These are phyloP conservation scores for Flaveria trinervia DNA, from an alignment of 129 eudicot genomes.

Conservation along the genomic window DNA sequence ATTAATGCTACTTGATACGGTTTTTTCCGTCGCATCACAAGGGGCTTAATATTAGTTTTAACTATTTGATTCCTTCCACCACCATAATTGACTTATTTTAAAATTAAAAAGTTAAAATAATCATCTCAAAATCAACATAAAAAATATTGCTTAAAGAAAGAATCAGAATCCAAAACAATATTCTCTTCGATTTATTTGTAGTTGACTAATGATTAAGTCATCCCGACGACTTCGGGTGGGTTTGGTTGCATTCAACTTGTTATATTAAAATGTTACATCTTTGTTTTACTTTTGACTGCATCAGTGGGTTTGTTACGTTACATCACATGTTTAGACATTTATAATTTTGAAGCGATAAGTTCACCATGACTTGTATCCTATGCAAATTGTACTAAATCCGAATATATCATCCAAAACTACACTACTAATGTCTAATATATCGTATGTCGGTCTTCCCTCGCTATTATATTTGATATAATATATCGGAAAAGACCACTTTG, in stretches of 20 bases:
- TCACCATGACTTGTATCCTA: neutral
- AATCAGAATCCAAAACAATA: conserved; percentile 15
- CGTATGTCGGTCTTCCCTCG: too few species aligned
- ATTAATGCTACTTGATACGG: too few species aligned
- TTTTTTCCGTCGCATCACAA: too few species aligned
- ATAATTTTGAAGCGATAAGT: neutral
- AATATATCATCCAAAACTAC: neutral
- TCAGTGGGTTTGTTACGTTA: too few species aligned
- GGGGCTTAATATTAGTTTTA: neutral
- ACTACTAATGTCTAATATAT: too few species aligned
- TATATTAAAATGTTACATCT: neutral
- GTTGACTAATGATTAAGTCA: conserved; percentile 27
- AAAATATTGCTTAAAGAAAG: neutral
- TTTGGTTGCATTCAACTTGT: conserved; percentile 17
- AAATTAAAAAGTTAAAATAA: neutral
- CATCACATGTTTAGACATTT: neutral
- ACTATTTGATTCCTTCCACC: neutral
- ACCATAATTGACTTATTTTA: neutral
- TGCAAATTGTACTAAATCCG: neutral
- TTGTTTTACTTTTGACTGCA: too few species aligned
- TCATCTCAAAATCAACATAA: neutral
- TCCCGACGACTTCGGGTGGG: conserved; percentile 24
- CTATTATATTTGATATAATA: too few species aligned
- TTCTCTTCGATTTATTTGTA: neutral
- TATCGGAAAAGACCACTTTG: too few species aligned